Conservation (phyloP, 306 rosid species). For the peach (Prunus persica) region DNA sequence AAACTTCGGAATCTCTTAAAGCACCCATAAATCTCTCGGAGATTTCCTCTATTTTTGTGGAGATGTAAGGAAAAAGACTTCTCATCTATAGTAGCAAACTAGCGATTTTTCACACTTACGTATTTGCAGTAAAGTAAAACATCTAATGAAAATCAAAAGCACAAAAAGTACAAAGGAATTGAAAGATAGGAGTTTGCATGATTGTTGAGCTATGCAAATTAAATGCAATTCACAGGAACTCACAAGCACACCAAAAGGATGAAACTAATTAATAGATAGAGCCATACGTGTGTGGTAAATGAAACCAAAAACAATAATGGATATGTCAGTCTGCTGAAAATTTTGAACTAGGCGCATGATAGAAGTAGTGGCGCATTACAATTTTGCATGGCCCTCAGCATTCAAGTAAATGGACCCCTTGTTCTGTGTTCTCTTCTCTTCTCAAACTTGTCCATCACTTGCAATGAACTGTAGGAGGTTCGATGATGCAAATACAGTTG, state of each 20-base stretch:
- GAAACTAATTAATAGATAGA: neutral
- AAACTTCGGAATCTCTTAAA: neutral
- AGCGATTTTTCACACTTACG: neutral
- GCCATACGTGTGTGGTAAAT: neutral
- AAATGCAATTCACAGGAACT: neutral
- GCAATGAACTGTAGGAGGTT: constrained; percentile 8
- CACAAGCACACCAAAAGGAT: neutral
- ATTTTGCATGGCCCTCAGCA: constrained; percentile 16
- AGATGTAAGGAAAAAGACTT: neutral
- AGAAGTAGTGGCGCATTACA: neutral
- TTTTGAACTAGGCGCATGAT: neutral
- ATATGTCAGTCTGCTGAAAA: neutral
- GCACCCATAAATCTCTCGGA: neutral
- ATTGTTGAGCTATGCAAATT: neutral
- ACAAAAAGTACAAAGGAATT: too few species aligned
- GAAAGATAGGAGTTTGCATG: too few species aligned
- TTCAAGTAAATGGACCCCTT: constrained; percentile 19
- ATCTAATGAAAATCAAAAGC: too few species aligned
- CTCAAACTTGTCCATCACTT: constrained; percentile 1
- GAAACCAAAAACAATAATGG: neutral
- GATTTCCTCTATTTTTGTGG: neutral
- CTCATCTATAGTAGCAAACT: neutral
- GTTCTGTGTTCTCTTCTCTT: neutral
- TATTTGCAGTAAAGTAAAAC: too few species aligned
- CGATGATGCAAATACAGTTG: constrained; percentile 7